Evolutionary conservation across 345 rosid species (phyloP).

Genomic region (Stellera chamaejasme): DNA sequence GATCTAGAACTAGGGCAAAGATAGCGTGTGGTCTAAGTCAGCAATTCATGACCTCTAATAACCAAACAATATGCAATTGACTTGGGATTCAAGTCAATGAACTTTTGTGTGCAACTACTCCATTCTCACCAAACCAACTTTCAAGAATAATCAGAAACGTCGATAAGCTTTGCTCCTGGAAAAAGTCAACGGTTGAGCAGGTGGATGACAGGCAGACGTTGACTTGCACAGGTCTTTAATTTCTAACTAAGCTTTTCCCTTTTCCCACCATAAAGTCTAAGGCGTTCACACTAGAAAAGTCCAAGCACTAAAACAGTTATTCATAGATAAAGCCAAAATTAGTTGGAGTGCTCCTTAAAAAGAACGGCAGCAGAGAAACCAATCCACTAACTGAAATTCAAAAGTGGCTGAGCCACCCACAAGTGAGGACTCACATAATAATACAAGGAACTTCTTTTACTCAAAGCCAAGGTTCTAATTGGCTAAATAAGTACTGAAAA

Average conservation of each 20-base stretch:
- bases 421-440: neutral
- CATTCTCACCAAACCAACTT: neutral
- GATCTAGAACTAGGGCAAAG: too few species aligned
- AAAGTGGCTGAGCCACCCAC: neutral
- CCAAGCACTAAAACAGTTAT: neutral
- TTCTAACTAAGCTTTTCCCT: constrained; percentile 8
- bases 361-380: neutral
- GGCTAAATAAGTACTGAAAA: too few species aligned
- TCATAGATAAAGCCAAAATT: neutral
- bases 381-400: neutral
- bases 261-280: constrained; percentile 15
- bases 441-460: neutral
- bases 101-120: neutral
- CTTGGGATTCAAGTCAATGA: too few species aligned
- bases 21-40: too few species aligned
- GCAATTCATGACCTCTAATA: too few species aligned
- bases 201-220: constrained; percentile 4
- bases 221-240: constrained; percentile 5
- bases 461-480: too few species aligned
- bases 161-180: neutral
- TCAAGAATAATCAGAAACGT: neutral
- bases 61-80: too few species aligned
- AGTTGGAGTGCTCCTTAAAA: neutral
- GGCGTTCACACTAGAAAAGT: neutral
- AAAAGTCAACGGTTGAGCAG: neutral